These are phyloP conservation scores for Ceratocystis diversiconidia DNA, from an alignment of 2,329 filamentous ascomycete species.

Conservation along the genomic window DNA sequence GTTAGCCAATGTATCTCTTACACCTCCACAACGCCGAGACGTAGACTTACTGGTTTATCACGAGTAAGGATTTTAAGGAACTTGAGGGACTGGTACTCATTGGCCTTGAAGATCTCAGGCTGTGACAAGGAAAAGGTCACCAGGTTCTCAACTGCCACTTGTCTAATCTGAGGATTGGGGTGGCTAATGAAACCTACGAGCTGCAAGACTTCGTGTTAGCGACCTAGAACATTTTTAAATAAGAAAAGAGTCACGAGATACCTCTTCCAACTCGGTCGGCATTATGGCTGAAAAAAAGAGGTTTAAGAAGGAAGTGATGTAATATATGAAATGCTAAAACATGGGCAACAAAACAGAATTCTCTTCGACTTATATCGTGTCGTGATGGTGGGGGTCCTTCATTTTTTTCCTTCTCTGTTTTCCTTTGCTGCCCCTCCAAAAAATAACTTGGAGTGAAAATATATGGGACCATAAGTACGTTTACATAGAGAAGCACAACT, in stretches of 20 bases:
- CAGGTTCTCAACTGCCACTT: conserved; percentile 72
- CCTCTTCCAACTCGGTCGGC: conserved; percentile 66
- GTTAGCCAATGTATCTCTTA: neutral
- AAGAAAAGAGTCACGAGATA: conserved; percentile 25
- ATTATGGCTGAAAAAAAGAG: conserved; percentile 31
- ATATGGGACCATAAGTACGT: conserved; percentile 8
- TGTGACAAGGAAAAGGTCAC: conserved; percentile 66
- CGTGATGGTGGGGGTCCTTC: conserved; percentile 4
- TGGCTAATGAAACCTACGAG: conserved; percentile 88
- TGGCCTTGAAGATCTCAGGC: conserved; percentile 68
- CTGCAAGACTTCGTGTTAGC: conserved; percentile 31
- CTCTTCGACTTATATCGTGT: conserved; percentile 3
- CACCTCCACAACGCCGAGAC: no score
- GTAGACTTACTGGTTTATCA: conserved; percentile 57
- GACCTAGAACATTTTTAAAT: neutral
- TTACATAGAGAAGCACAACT: neutral
- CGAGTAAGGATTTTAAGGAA: conserved; percentile 70
- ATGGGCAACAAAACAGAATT: neutral
- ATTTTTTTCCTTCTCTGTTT: conserved; percentile 6
- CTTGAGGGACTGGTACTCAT: conserved; percentile 63
- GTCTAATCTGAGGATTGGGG: conserved; percentile 79
- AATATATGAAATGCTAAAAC: neutral
- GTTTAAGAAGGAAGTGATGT: neutral
- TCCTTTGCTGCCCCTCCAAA: conserved; percentile 1
- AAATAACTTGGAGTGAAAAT: neutral